Conservation (phyloP, 139 green algal species). For the Chlorella sorokiniana region DNA sequence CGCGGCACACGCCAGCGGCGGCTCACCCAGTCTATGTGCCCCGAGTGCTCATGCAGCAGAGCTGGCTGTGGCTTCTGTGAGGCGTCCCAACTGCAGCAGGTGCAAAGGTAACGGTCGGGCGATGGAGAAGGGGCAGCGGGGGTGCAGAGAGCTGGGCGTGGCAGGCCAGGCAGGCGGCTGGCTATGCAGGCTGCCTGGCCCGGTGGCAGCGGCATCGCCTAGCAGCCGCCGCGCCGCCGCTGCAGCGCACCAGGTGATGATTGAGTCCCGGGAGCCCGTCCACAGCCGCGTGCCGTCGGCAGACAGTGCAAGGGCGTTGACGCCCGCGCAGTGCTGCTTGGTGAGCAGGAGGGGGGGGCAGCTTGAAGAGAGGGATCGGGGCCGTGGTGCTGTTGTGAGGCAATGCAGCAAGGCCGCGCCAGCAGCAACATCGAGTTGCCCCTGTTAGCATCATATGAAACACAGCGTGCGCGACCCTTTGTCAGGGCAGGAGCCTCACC, state of each 20-base stretch:
- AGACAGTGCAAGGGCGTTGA: conserved; percentile 46
- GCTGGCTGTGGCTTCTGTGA: background rate
- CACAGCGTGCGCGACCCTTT: too few species aligned
- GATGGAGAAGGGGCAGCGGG: background rate
- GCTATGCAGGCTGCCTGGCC: background rate
- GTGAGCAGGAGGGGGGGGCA: background rate
- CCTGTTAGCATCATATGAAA: too few species aligned
- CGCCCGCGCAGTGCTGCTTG: conserved; percentile 47
- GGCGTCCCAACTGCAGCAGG: conserved; percentile 5
- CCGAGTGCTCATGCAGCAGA: conserved; percentile 26
- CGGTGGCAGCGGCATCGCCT: background rate
- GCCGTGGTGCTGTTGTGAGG: too few species aligned
- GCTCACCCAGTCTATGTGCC: conserved; percentile 53
- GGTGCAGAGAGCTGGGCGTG: background rate
- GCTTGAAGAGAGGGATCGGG: background rate
- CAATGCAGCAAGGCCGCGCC: too few species aligned
- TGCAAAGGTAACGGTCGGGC: background rate
- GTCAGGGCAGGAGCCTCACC: background rate
- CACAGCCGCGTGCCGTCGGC: conserved; percentile 29
- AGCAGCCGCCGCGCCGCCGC: background rate
- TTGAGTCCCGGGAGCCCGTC: conserved; percentile 51
- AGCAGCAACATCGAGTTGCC: too few species aligned
- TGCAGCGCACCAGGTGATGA: conserved; percentile 23
- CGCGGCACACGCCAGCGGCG: too few species aligned
- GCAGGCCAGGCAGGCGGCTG: background rate